Evolutionary conservation across 176 grass and related monocot species (phyloP).

Genomic region (Carex pumila): DNA sequence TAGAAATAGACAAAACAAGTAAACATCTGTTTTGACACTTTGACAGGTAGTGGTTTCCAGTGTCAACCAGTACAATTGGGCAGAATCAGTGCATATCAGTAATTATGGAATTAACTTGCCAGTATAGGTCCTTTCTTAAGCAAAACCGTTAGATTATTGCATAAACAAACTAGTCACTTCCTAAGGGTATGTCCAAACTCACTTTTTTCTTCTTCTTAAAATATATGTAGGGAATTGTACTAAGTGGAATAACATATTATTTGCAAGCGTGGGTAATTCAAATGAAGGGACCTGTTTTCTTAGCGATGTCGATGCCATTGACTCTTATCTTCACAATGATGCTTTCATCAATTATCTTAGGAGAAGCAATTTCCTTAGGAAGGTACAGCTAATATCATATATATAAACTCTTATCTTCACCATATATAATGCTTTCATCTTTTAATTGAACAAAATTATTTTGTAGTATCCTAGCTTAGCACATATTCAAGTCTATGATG

Average conservation of each 20-base stretch:
- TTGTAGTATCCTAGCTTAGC: background rate
- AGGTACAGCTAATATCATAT: constrained; percentile 7
- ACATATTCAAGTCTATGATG: background rate
- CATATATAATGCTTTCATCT: background rate
- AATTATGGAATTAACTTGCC: background rate
- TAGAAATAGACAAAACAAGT: background rate
- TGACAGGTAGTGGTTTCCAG: background rate
- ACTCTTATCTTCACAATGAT: constrained; percentile 35
- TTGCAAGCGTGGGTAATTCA: constrained; percentile 40
- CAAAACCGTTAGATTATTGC: background rate
- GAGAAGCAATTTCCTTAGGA: constrained; percentile 38
- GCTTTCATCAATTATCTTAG: constrained; percentile 24
- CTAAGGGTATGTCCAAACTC: background rate
- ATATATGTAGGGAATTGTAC: constrained; percentile 16
- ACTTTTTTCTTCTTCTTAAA: background rate
- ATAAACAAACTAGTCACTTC: background rate
- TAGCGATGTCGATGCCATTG: constrained; percentile 32
- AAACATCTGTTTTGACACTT: background rate
- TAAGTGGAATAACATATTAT: constrained; percentile 25
- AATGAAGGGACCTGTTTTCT: constrained; percentile 35
- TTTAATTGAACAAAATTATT: background rate
- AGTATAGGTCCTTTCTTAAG: background rate
- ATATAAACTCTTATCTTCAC: background rate
- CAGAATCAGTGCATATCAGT: background rate
- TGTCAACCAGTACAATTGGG: background rate